Evolutionary conservation across 2,329 filamentous ascomycete species (phyloP), one percentile per base, ranked within the genome.

Genomic region (Aspergillus amoenus): DNA sequence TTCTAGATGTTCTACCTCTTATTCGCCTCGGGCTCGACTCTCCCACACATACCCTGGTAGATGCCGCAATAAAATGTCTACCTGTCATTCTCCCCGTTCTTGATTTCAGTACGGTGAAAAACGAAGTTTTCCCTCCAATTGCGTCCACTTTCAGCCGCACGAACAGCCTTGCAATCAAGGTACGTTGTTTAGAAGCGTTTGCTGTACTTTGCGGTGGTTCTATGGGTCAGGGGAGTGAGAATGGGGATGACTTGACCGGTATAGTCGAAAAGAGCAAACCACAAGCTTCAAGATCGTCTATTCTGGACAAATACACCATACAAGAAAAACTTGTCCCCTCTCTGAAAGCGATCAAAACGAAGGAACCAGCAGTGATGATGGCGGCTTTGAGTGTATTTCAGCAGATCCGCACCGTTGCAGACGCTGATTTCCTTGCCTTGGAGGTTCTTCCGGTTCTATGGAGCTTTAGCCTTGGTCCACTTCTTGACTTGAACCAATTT

Each of bases 311-410:
- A 73, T 97, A 94, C 70, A 97, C 94, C 0, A 93, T 99, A 78
- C 94, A 99, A 72, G 94, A 99, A 71, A 97, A 97, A 78, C 90
- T 99, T 34, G 84, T 97, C 0, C 94, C 94, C 0, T 78, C 97
- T 4, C 82, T 99, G 59, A 92, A 90, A 68, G 92, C 82, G 2
- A 97, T 99, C 78, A 97, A 96, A 76, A 99, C 94, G 0, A 97
- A 96, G 71, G 94, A 99, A 72, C 94, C 94, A 0, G 93, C 92
- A 7, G 94, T 99, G 9, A 97, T 97, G 90, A 89, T 97, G 81
- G 93, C 93, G 5, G 89, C 92, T 0, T 80, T 97, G 34, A 88
- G 88, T 55, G 91, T 97, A 1, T 86, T 97, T 63, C 85, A 84
- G 49, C 89, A 96, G 48, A 88, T 99, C 27, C 92, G 92, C 8